Evolutionary conservation across 352 stramenopile genomes (phyloP), one percentile per base, ranked within the genome.

Genomic region (Pythium phragmitis): DNA sequence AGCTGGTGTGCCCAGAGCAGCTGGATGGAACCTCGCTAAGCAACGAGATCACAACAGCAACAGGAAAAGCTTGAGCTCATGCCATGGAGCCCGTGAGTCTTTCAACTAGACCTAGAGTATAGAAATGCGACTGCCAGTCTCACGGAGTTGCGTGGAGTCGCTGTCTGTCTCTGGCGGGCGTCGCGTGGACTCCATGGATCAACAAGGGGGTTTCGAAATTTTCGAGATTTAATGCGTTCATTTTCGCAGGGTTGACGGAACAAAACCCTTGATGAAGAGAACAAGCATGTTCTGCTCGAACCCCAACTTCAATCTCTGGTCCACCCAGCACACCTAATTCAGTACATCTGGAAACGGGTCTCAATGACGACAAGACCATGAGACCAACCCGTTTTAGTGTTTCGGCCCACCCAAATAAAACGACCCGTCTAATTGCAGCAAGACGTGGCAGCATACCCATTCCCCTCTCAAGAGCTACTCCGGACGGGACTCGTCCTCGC

Each of bases 391-490:
- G 21, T 57, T 37, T 37, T 7, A 37, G 3, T 45, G 4, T 7
- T 7, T 7, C 4, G 26, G 4, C 26, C 26, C 26, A 30, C 4
- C 37, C 21, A 34, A 36, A 16, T 41, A 8, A 56, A 57, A 55
- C 34, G 57, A 12, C 45, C 57, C 57, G 46, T 56, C 57, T 63
- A 63, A 63, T 63, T 63, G 47, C 33, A 45, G 28, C 17, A 39
- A 9, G 5, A 63, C 57, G 57, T 63, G 57, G 55, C 55, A 53
- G 34, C 47, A 23, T 30, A 43, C 50, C 30, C 43, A 54, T 43
- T 45, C 36, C 42, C 42, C 26, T 30, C 26, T 30, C 3, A 53
- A 45, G 55, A 53, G 54, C 34, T 41, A 34, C 13, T 19, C 41
- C 26, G 19, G 17, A 19, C 3, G 26, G 5, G 8, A 11, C 19